Evolutionary conservation across 345 rosid genomes (phyloP).

Genomic region (Eucalyptus globulus): DNA sequence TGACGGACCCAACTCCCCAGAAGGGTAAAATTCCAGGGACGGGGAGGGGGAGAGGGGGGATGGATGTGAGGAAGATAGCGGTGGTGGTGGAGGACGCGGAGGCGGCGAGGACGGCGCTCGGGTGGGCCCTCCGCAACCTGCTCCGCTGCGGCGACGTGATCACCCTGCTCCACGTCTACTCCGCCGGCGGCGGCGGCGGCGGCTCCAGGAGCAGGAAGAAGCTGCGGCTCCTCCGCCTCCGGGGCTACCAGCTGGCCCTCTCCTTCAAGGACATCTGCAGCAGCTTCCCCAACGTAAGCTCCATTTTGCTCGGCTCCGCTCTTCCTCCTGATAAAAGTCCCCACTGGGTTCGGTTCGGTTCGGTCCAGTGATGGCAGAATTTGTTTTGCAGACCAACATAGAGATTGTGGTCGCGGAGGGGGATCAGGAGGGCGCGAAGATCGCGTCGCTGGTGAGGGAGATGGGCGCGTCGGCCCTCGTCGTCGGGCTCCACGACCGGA

Average conservation of each 20-base stretch:
- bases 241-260: conserved; percentile 34
- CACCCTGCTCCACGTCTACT: conserved; percentile 34
- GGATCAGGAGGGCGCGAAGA: conserved; percentile 56
- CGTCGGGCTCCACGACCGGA: conserved; percentile 78
- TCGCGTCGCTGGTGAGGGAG: conserved; percentile 54
- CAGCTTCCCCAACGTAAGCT: conserved; percentile 22
- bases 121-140: conserved; percentile 34
- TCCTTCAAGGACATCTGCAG: conserved; percentile 39
- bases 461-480: conserved; percentile 77
- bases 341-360: neutral
- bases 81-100: conserved; percentile 37
- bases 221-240: conserved; percentile 17
- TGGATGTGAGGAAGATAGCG: conserved; percentile 28
- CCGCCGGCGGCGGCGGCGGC: neutral
- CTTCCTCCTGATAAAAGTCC: neutral
- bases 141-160: conserved; percentile 25
- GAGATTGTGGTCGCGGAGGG: conserved; percentile 87
- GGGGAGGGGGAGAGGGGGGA: neutral
- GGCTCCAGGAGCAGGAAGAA: conserved; percentile 3
- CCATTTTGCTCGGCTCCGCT: neutral
- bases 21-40: neutral
- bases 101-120: conserved; percentile 28
- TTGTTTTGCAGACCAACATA: conserved; percentile 39
- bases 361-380: neutral
- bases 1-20: neutral